Base-by-base conservation (phyloP, 177 flowering plant genomes). In the Telopea speciosissima region DNA sequence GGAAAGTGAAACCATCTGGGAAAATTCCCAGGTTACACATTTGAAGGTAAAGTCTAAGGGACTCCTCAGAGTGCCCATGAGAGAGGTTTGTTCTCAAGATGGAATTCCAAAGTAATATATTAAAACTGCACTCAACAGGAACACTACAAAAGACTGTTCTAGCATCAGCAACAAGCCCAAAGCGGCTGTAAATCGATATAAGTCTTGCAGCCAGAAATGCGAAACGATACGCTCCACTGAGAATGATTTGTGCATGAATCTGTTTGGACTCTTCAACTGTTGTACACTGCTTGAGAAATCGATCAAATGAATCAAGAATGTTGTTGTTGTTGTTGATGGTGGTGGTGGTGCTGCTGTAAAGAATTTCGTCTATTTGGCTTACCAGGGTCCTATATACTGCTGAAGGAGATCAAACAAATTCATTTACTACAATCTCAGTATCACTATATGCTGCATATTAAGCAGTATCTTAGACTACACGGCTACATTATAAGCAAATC, bases 1-100 rank as follows among this genome's bases (percentile, higher is more conserved):
- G 93, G 52, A 86, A 84, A 44, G 88, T 88, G 74, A 88, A 92
- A 61, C 87, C 88, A 81, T 92, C 96, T 6, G 85, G 80, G 25
- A 14, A 62, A 76, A 84, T 70, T 14, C 86, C 78, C 44, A 65
- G 33, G 10, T 74, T 75, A 23, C 80, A 69, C 92, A 92, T 90
- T 73, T 65, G 63, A n/a, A 58, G 28, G 80, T 85, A 90, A 62
- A 90, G 60, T 60, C 72, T 33, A 21, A 86, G 49, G 5, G 82
- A 81, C 72, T 82, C 77, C 54, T 69, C 75, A 73, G 63, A 70
- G 17, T 45, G 66, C 65, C 83, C 89, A 81, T 80, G 69, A n/a
- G 73, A 65, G 9, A 85, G 66, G 76, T 79, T 74, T 65, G 89
- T 94, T 70, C 96, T 85, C 63, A 92, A 49, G 8, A 92, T 87